Conservation (phyloP, 2,329 filamentous ascomycete genomes). For the Annulohypoxylon truncatum region DNA sequence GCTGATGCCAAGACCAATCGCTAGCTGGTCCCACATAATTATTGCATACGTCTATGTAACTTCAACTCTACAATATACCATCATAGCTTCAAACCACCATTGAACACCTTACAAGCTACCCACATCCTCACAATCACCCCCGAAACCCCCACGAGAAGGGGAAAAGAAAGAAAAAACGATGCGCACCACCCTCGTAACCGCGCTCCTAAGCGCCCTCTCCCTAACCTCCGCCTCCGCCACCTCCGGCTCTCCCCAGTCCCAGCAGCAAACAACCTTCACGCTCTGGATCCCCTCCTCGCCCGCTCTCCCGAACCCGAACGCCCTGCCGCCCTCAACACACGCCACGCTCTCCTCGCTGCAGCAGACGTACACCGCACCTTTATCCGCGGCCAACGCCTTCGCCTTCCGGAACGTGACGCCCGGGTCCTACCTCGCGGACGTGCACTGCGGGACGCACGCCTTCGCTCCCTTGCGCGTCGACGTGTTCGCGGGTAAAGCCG, state of each 20-base stretch:
- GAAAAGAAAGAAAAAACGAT: constrained; percentile 43
- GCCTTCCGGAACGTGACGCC: constrained; percentile 77
- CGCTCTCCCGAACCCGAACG: constrained; percentile 59
- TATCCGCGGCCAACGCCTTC: constrained; percentile 77
- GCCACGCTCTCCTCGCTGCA: constrained; percentile 65
- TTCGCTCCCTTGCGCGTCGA: constrained; percentile 88
- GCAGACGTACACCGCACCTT: constrained; percentile 63
- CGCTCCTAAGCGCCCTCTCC: constrained; percentile 53
- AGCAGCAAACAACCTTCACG: constrained; percentile 56
- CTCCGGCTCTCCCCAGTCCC: constrained; percentile 39
- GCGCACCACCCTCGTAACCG: constrained; percentile 51
- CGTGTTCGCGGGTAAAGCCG: constrained; percentile 58
- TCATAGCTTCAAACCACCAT: no score
- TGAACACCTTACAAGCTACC: not conserved
- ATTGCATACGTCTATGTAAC: constrained; percentile 11
- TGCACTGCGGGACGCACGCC: constrained; percentile 78
- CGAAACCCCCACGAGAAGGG: not conserved
- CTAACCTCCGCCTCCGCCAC: constrained; percentile 42
- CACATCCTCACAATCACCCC: not conserved
- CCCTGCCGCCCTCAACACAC: constrained; percentile 71
- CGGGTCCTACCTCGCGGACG: constrained; percentile 83
- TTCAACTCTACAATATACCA: constrained; percentile 1
- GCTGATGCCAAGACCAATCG: constrained; percentile 20
- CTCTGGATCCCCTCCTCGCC: constrained; percentile 57
- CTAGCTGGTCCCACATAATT: constrained; percentile 16